Conservation (phyloP, 192 early-diverging fungal species). For the Anaeromyces robustus region DNA sequence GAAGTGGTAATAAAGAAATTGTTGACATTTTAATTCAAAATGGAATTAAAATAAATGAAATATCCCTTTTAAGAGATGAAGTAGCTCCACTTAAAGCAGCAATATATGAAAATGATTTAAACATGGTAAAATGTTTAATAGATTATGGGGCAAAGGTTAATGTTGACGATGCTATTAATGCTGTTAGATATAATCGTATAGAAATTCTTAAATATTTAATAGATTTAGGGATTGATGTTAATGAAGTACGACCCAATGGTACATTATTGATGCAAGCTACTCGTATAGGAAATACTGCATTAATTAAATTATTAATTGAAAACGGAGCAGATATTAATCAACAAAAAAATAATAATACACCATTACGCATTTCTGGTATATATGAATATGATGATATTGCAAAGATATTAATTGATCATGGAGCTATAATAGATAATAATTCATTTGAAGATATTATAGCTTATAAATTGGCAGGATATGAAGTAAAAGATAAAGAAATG, state of each 20-base stretch:
- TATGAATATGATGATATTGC: not conserved
- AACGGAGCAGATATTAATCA: not conserved
- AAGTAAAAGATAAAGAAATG: not conserved
- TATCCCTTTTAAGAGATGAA: not conserved
- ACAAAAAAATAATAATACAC: not conserved
- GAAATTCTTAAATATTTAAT: not conserved
- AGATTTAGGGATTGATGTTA: not conserved
- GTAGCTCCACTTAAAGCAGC: not conserved
- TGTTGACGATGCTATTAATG: not conserved
- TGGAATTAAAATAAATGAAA: not conserved
- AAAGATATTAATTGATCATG: not conserved
- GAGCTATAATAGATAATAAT: not conserved
- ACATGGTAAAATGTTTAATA: not conserved
- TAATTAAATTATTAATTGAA: not conserved
- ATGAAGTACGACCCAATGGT: not conserved
- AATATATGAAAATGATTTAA: not conserved
- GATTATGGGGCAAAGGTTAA: not conserved
- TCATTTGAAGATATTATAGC: not conserved
- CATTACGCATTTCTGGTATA: not conserved
- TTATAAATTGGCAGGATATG: not conserved
- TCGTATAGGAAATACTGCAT: not conserved
- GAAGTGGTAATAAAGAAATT: not conserved
- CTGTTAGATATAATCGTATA: not conserved
- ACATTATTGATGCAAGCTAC: not conserved
- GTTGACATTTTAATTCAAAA: not conserved